A percentile compares a stretch with the other conserved stretches of the same genome.
Conservation (phyloP, 2,329 filamentous ascomycete genomes). For the Hypoxylon sp. region DNA sequence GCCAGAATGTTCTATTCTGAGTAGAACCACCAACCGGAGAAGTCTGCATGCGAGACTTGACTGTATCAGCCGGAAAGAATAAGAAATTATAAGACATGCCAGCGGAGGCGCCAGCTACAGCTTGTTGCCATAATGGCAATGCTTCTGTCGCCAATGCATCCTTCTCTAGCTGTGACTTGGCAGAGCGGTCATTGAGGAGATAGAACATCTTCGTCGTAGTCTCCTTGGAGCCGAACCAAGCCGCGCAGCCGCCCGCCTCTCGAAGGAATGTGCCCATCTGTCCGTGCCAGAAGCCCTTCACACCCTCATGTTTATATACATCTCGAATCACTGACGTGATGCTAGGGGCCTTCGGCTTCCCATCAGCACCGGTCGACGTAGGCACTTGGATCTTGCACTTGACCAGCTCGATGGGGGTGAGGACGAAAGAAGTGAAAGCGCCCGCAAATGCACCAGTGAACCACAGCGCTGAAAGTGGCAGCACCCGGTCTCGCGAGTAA, state of each 20-base stretch:
- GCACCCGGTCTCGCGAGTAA: conserved; percentile 66
- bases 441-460: conserved; percentile 88
- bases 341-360: conserved; percentile 66
- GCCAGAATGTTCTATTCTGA: conserved; percentile 76
- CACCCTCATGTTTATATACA: conserved; percentile 85
- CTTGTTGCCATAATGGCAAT: conserved; percentile 87
- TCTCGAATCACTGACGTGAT: conserved; percentile 81
- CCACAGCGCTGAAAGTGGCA: conserved; percentile 83
- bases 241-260: conserved; percentile 91
- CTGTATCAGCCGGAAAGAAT: conserved; percentile 96
- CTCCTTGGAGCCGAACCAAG: conserved; percentile 96
- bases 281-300: conserved; percentile 93
- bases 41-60: conserved; percentile 98
- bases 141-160: conserved; percentile 63
- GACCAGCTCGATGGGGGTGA: conserved; percentile 96
- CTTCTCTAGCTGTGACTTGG: conserved; percentile 58
- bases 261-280: conserved; percentile 94
- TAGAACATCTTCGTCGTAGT: conserved; percentile 81
- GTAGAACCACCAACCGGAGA: conserved; percentile 74
- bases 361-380: conserved; percentile 55
- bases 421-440: conserved; percentile 87
- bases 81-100: conserved; percentile 97
- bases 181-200: conserved; percentile 64
- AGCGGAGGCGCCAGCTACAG: conserved; percentile 86
- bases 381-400: conserved; percentile 98